These are phyloP conservation scores for Brassica carinata DNA, from an alignment of 345 rosid species.

Conservation along the genomic window DNA sequence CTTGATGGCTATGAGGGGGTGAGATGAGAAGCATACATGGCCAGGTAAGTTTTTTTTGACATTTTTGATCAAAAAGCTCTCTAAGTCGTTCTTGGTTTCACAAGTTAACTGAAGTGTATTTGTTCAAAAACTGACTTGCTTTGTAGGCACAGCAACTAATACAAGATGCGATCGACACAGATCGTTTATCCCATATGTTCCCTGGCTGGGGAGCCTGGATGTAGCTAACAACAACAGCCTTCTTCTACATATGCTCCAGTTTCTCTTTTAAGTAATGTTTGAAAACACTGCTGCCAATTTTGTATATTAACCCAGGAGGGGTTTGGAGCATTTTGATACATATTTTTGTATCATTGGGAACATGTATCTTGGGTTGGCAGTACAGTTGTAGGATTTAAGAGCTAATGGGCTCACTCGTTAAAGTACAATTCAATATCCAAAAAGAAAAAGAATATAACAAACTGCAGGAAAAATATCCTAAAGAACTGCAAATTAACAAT, in stretches of 20 bases:
- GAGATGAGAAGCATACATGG: constrained; percentile 93
- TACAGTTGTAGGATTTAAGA: not conserved
- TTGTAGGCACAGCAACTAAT: constrained; percentile 89
- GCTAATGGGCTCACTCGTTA: not conserved
- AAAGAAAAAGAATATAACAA: not conserved
- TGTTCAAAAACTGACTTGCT: not conserved
- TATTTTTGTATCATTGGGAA: too few relatives aligned
- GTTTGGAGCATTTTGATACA: not conserved
- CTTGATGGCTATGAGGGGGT: constrained; percentile 97
- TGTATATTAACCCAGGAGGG: constrained; percentile 3
- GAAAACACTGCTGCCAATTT: constrained; percentile 9
- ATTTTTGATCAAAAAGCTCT: not conserved
- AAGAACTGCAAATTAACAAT: not conserved
- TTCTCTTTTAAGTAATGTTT: not conserved
- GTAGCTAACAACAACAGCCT: constrained; percentile 32
- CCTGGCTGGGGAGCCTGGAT: constrained; percentile 99
- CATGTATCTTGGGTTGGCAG: not conserved
- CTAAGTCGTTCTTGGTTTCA: not conserved
- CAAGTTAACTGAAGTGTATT: constrained; percentile 15
- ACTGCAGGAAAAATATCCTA: not conserved
- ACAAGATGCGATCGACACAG: constrained; percentile 87
- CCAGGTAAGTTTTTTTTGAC: constrained; percentile 54
- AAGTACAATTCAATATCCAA: not conserved
- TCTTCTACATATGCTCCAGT: not conserved
- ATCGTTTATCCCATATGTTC: constrained; percentile 86